phyloP scores from a whole-genome alignment of 768 basidiomycete genomes.

The Rubroboletus pulcherrimus region DNA sequence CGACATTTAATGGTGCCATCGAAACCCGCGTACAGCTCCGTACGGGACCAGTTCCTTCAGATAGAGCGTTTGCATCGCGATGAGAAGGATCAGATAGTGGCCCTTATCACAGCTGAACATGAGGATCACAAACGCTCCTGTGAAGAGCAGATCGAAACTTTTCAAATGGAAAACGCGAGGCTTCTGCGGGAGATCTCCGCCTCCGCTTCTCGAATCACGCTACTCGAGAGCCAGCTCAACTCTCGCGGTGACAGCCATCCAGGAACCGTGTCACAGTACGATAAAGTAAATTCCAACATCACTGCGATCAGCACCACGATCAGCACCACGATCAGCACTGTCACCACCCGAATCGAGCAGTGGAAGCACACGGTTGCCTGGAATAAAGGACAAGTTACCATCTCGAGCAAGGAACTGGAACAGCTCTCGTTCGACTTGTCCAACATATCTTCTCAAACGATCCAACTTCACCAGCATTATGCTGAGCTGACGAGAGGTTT shows the following conservation, averaged over 20 bases:
- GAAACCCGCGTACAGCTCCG: neutral
- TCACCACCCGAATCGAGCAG: neutral
- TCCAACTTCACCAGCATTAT: neutral
- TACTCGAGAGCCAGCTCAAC: conserved; percentile 2
- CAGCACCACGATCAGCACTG: neutral
- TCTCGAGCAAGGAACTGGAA: conserved; percentile 7
- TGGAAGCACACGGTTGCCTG: neutral
- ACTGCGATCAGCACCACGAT: neutral
- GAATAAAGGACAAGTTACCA: neutral
- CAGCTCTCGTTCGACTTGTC: neutral
- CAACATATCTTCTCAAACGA: neutral
- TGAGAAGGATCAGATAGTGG: conserved; percentile 1
- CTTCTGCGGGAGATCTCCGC: neutral
- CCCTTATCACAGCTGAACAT: neutral
- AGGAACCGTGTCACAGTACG: neutral
- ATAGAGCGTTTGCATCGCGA: neutral
- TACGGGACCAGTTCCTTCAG: neutral
- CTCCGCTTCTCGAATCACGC: neutral
- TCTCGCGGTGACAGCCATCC: neutral
- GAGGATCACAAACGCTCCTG: neutral
- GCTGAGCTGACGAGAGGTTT: neutral
- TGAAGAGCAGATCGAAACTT: neutral
- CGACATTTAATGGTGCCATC: neutral
- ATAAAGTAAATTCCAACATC: neutral
- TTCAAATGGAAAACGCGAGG: neutral